phyloP scores from a whole-genome alignment of 2,329 filamentous ascomycete genomes.

The Sphaerulina musiva region DNA sequence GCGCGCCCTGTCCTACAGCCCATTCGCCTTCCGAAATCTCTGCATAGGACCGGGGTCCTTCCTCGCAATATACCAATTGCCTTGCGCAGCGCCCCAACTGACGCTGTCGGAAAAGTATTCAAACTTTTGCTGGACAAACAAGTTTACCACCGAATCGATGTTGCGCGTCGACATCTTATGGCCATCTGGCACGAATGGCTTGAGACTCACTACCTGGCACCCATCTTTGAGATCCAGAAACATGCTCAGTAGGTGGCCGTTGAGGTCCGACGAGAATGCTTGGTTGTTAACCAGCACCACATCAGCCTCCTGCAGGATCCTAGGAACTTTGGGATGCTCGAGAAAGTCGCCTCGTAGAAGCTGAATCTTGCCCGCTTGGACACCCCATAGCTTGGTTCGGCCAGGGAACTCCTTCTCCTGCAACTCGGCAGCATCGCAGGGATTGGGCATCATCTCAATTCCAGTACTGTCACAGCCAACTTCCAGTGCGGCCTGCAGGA shows the following conservation, averaged over 20 bases:
- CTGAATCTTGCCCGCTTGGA: conserved; percentile 70
- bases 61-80: conserved; percentile 81
- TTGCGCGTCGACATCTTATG: conserved; percentile 69
- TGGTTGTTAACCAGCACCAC: conserved; percentile 98
- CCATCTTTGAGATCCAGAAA: conserved; percentile 91
- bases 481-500: conserved; percentile 86
- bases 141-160: conserved; percentile 71
- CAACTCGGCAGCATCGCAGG: conserved; percentile 70
- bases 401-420: conserved; percentile 78
- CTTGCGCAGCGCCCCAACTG: conserved; percentile 77
- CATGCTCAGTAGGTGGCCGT: conserved; percentile 76
- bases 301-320: conserved; percentile 74
- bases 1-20: conserved; percentile 5
- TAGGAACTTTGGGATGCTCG: conserved; percentile 61
- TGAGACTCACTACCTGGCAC: conserved; percentile 82
- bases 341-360: conserved; percentile 82
- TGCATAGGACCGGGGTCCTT: conserved; percentile 57
- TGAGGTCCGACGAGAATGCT: conserved; percentile 82
- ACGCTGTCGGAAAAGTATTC: conserved; percentile 65
- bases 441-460: conserved; percentile 91
- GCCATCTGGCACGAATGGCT: conserved; percentile 78
- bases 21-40: conserved; percentile 40
- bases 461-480: conserved; percentile 93
- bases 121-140: conserved; percentile 68
- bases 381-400: conserved; percentile 84